Evolutionary conservation across 805 yeast species (phyloP), one percentile per base, ranked within the genome.

Genomic region (Osmozyma mogii): DNA sequence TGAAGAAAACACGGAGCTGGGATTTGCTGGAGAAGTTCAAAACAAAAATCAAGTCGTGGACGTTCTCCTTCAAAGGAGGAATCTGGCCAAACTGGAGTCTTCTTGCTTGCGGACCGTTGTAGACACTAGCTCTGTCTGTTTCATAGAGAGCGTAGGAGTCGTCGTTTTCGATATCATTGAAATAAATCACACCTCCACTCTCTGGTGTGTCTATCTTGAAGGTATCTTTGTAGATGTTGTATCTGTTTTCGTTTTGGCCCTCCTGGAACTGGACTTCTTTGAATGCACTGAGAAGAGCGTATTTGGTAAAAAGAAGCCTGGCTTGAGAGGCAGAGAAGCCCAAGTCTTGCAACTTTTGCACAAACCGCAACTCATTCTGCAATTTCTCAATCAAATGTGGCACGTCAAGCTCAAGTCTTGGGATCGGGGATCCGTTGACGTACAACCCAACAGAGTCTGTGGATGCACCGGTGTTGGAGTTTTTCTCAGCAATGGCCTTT

Each of bases 161-260:
- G 46, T 84, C 95, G 0, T 37, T 47, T 40, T 77, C 94, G 5
- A 89, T 58, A 50, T 92, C 82, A 47, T 89, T 92, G 45, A 89
- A 65, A 59, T 75, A 87, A 1, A 81, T 63, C 6, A 87, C 69
- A 0, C 66, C 68, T 4, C 60, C 58, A 16, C 44, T 43, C 3
- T 26, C 24, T 8, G 39, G 41, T 6, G 28, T 25, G 1, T 34
- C 32, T 0, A 47, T 35, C 10, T 27, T 30, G 30, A 45, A 61
- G 1, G 28, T 25, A 17, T 61, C 44, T 24, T 50, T 44, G 38
- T 46, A 58, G 3, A 61, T 28, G 22, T 43, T 41, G 35, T 50
- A 63, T 32, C 70, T 42, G 39, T 58, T 63, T 24, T 51, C 56
- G 30, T 56, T 54, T 9, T 42, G 33, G 1, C 58, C 57, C 3